phyloP scores from a whole-genome alignment of 495 filamentous ascomycete species.

The Jackrogersella minutella region DNA sequence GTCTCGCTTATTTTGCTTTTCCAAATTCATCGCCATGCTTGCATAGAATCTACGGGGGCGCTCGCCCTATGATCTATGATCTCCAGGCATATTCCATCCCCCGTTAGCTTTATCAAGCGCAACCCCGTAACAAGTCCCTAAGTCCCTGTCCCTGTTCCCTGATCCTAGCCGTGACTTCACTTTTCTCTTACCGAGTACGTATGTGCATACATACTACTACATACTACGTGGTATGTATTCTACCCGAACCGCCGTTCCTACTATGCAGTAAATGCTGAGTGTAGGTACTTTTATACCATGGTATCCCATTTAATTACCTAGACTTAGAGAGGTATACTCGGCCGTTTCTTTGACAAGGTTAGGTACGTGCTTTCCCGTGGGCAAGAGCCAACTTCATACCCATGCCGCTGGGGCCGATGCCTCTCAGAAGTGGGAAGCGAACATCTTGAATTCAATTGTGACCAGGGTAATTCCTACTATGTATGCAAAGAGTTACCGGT shows the following conservation, averaged over 20 bases:
- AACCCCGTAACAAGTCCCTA: constrained; percentile 26
- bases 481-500: constrained; percentile 25
- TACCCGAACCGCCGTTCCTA: constrained; percentile 30
- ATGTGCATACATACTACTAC: background rate
- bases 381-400: constrained; percentile 36
- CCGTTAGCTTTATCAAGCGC: constrained; percentile 27
- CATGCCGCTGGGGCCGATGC: constrained; percentile 42
- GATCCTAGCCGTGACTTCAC: constrained; percentile 13
- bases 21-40: constrained; percentile 17
- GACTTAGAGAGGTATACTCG: constrained; percentile 28
- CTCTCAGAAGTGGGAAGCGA: constrained; percentile 15
- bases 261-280: background rate
- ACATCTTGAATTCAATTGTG: constrained; percentile 17
- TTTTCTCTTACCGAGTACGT: constrained; percentile 32
- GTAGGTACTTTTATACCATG: constrained; percentile 18
- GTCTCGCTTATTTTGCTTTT: constrained; percentile 16
- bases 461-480: constrained; percentile 24
- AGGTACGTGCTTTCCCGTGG: constrained; percentile 30
- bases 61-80: constrained; percentile 40
- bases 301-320: background rate
- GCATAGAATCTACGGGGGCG: constrained; percentile 18
- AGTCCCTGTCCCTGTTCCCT: constrained; percentile 1
- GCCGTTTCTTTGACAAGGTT: constrained; percentile 26
- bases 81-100: constrained; percentile 15
- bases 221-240: constrained; percentile 29